phyloP scores from a whole-genome alignment of 2,329 filamentous ascomycete genomes.

The Aspergillus latus region DNA sequence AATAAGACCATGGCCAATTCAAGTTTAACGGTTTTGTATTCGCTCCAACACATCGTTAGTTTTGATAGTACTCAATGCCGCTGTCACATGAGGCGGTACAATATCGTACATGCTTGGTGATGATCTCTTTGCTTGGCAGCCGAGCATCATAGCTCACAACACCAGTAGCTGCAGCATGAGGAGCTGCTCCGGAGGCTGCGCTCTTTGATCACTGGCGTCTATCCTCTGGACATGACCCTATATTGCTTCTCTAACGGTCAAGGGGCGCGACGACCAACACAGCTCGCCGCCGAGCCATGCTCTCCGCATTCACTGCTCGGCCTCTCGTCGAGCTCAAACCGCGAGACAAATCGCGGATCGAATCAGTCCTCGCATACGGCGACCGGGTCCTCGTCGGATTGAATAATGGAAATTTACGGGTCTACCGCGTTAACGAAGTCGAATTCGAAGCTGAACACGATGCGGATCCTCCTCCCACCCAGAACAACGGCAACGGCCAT shows the following conservation, averaged over 20 bases:
- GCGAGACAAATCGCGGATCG: slow-evolving; percentile 95
- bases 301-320: slow-evolving; percentile 94
- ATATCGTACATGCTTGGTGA: not conserved
- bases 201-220: not conserved
- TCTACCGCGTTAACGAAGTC: slow-evolving; percentile 83
- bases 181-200: slow-evolving; percentile 5
- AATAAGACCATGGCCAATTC: not conserved
- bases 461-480: slow-evolving; percentile 18
- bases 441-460: slow-evolving; percentile 60
- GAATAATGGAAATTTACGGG: slow-evolving; percentile 81
- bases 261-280: slow-evolving; percentile 19
- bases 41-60: too few species aligned
- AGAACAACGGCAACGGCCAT: slow-evolving; percentile 19
- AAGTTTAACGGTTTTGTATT: too few species aligned
- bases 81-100: slow-evolving; percentile 22
- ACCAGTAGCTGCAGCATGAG: slow-evolving; percentile 5
- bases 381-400: slow-evolving; percentile 90
- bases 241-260: slow-evolving; percentile 15
- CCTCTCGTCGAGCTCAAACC: slow-evolving; percentile 95
- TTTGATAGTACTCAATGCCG: not conserved
- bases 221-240: slow-evolving; percentile 21
- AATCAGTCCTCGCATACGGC: slow-evolving; percentile 89
- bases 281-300: slow-evolving; percentile 58
- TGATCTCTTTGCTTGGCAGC: slow-evolving; percentile 14
- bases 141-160: not conserved